Evolutionary conservation across 31 red algal genomes (phyloP).

Genomic region (Porphyra umbilicalis): DNA sequence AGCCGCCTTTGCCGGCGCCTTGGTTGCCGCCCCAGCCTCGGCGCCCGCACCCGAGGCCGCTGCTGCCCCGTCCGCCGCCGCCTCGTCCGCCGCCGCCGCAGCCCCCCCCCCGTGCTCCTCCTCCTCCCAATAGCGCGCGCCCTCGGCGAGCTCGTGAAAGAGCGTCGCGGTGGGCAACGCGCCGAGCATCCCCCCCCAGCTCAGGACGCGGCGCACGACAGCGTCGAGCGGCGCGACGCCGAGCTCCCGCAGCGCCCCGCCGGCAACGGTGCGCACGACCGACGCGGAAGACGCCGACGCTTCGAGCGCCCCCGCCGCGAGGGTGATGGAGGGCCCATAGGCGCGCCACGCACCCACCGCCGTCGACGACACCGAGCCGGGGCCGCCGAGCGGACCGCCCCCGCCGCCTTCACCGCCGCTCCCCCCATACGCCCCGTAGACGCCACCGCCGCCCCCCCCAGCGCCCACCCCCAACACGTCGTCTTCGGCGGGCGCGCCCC

Average conservation of each 20-base stretch:
- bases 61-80: background rate
- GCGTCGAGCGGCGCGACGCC: background rate
- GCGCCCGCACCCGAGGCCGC: background rate
- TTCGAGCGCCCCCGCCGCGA: background rate
- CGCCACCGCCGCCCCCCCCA: background rate
- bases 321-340: background rate
- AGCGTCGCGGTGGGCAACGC: background rate
- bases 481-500: background rate
- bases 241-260: background rate
- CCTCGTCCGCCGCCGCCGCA: too few species aligned
- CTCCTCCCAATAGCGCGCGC: background rate
- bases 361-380: background rate
- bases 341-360: background rate
- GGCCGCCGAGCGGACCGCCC: background rate
- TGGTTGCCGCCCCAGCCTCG: background rate
- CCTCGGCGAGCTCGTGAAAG: background rate
- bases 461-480: background rate
- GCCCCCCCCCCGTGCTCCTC: background rate
- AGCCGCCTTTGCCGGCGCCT: background rate
- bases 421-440: background rate
- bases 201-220: background rate
- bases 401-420: background rate
- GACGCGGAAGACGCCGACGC: background rate
- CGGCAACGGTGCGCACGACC: background rate
- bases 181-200: background rate